phyloP scores from a whole-genome alignment of 2,329 filamentous ascomycete species.

The Fusarium pilosicola region DNA sequence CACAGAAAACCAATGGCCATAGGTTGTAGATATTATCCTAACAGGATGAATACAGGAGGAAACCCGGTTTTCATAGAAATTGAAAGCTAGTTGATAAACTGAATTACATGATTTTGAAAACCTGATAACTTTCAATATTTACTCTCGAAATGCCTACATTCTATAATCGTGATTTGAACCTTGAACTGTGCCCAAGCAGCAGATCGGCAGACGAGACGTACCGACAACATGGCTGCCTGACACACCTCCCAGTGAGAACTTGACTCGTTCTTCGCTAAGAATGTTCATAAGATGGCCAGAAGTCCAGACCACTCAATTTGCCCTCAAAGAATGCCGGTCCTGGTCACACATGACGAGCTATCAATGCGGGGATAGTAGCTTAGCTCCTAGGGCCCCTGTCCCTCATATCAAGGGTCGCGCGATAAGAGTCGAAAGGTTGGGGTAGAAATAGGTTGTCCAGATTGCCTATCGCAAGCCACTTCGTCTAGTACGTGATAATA shows the following conservation, averaged over 20 bases:
- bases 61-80: rapidly evolving
- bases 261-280: neutral
- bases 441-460: neutral
- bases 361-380: conserved; percentile 1
- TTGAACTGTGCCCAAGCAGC: neutral
- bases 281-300: neutral
- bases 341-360: neutral
- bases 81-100: neutral
- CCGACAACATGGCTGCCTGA: neutral
- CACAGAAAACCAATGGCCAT: neutral
- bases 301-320: neutral
- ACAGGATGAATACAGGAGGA: neutral
- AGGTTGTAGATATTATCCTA: neutral
- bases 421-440: conserved; percentile 4
- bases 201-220: neutral
- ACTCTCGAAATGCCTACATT: no score
- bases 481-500: neutral
- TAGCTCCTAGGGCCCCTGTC: neutral
- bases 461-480: neutral
- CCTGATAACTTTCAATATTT: rapidly evolving
- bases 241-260: neutral
- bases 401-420: neutral
- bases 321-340: neutral
- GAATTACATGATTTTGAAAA: neutral
- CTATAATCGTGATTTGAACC: neutral